A percentile compares a stretch with the other conserved stretches of the same genome.
phyloP scores from a whole-genome alignment of 495 filamentous ascomycete genomes.

The Sabuloglossum arenarium region DNA sequence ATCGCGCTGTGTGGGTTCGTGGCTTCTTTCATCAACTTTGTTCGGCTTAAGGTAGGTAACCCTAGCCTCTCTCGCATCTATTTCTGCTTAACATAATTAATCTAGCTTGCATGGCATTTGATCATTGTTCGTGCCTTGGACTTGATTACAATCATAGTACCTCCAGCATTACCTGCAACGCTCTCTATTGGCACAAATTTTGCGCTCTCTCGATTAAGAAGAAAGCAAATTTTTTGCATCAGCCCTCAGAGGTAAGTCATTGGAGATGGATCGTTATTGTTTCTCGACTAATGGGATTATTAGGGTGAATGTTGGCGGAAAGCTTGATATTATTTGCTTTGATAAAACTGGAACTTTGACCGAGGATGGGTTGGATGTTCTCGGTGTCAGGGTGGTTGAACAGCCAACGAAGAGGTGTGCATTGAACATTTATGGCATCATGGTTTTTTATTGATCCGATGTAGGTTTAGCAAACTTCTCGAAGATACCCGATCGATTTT shows the following conservation, averaged over 20 bases:
- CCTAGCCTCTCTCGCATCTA: background rate
- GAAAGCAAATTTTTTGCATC: slow-evolving; percentile 87
- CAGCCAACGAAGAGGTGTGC: slow-evolving; percentile 30
- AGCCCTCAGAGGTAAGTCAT: slow-evolving; percentile 55
- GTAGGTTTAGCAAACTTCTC: slow-evolving; percentile 39
- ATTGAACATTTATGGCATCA: background rate
- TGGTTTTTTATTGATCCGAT: background rate
- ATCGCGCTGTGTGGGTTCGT: slow-evolving; percentile 76
- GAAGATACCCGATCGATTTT: slow-evolving; percentile 32
- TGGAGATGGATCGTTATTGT: background rate
- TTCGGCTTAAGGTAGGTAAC: slow-evolving; percentile 44
- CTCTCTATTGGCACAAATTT: slow-evolving; percentile 94
- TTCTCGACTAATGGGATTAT: background rate
- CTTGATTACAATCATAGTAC: slow-evolving; percentile 93
- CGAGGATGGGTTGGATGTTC: slow-evolving; percentile 89
- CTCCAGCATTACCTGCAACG: slow-evolving; percentile 90
- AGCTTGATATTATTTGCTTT: slow-evolving; percentile 90
- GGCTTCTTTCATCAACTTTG: slow-evolving; percentile 81
- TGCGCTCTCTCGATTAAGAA: slow-evolving; percentile 66
- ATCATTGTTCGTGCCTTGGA: slow-evolving; percentile 87
- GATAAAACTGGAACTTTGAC: slow-evolving; percentile 98
- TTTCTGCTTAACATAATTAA: background rate
- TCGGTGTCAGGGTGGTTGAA: slow-evolving; percentile 63
- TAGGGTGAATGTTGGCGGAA: slow-evolving; percentile 85
- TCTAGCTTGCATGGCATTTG: slow-evolving; percentile 55